Conservation (phyloP, 1,139 yeast genomes). For the Casaregolazyma lundiana region DNA sequence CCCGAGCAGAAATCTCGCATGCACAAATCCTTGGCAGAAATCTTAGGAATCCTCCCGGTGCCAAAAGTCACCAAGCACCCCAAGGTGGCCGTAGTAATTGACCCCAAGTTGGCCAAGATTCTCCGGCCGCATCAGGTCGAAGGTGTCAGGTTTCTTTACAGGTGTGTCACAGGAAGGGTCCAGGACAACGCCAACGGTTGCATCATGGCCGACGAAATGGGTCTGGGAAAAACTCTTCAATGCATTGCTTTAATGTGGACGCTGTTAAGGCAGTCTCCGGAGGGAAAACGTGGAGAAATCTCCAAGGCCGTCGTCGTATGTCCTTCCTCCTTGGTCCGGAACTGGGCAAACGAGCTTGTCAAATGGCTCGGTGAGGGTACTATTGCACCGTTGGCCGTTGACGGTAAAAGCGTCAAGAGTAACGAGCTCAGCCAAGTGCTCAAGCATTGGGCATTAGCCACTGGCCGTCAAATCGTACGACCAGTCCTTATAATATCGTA, state of each 20-base stretch:
- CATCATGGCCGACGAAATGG: conserved; percentile 99
- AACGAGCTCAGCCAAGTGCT: conserved; percentile 64
- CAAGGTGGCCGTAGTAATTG: conserved; percentile 94
- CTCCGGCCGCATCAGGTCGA: conserved; percentile 95
- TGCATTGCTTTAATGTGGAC: conserved; percentile 96
- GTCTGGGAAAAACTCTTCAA: conserved; percentile 91
- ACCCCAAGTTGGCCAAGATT: conserved; percentile 78
- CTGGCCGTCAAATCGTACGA: conserved; percentile 82
- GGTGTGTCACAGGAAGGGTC: conserved; percentile 85
- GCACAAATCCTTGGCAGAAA: conserved; percentile 73
- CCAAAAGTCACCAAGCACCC: conserved; percentile 32
- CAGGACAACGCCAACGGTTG: conserved; percentile 91
- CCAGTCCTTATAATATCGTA: conserved; percentile 95
- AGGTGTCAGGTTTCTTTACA: conserved; percentile 85
- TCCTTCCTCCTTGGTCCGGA: conserved; percentile 88
- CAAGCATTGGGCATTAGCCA: conserved; percentile 82
- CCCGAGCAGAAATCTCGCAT: conserved; percentile 10
- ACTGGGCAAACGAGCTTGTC: conserved; percentile 95
- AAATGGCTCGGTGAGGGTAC: conserved; percentile 96
- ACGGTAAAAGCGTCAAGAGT: conserved; percentile 59
- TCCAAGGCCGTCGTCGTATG: conserved; percentile 92
- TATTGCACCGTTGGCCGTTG: conserved; percentile 83
- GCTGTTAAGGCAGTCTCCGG: conserved; percentile 79
- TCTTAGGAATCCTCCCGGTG: conserved; percentile 65
- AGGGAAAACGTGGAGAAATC: conserved; percentile 71